Percentiles rank a stretch among this genome's conserved stretches.
Evolutionary conservation across 2,329 filamentous ascomycete genomes (phyloP).

Genomic region (Ceratocystis diversiconidia): DNA sequence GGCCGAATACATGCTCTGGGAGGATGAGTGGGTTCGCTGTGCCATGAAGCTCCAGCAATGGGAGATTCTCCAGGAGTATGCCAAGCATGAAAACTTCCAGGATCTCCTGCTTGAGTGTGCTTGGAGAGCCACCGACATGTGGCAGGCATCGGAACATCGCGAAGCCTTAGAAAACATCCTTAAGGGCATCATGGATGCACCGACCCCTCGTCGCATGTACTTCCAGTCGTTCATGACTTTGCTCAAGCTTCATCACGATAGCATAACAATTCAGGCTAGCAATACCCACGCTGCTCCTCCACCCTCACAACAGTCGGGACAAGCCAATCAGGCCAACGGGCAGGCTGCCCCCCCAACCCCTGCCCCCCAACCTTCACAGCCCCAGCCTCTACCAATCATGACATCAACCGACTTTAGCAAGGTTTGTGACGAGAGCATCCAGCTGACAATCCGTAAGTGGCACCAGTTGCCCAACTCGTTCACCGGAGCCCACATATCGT

Average conservation of each 20-base stretch:
- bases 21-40: constrained; percentile 97
- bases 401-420: constrained; percentile 63
- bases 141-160: constrained; percentile 72
- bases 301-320: background rate
- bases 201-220: constrained; percentile 83
- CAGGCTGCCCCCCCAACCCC: constrained; percentile 6
- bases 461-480: constrained; percentile 90
- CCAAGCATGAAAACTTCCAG: constrained; percentile 97
- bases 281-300: constrained; percentile 58
- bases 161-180: constrained; percentile 86
- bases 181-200: constrained; percentile 94
- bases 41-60: constrained; percentile 97
- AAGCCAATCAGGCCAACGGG: constrained; percentile 11
- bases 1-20: constrained; percentile 97
- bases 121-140: constrained; percentile 91
- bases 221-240: constrained; percentile 98
- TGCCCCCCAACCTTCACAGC: background rate
- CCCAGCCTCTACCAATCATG: constrained; percentile 15
- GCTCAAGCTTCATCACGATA: constrained; percentile 59
- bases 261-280: constrained; percentile 8
- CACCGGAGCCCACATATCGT: constrained; percentile 86
- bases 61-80: constrained; percentile 95
- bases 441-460: constrained; percentile 95
- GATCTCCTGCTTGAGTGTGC: constrained; percentile 89
- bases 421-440: constrained; percentile 90